Conservation (phyloP, 2,329 filamentous ascomycete species). For the Peltaster fructicola region DNA sequence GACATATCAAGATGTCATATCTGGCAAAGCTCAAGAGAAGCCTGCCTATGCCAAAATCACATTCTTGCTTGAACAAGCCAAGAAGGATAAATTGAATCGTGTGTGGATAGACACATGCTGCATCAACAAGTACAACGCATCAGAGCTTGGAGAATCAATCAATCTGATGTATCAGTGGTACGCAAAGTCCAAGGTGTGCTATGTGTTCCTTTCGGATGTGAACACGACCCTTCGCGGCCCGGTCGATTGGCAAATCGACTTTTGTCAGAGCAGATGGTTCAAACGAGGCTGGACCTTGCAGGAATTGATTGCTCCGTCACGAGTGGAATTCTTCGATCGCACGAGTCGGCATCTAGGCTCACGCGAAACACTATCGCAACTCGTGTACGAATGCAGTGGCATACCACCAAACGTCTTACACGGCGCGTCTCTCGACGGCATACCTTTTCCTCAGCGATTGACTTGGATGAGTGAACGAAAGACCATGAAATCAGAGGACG, state of each 20-base stretch:
- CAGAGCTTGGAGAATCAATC: slow-evolving; percentile 18
- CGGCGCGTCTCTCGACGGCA: too few species aligned
- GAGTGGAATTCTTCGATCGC: slow-evolving; percentile 4
- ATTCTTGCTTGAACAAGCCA: slow-evolving; percentile 9
- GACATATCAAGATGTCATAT: slow-evolving; percentile 10
- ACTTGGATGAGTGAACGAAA: too few species aligned
- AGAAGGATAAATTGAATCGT: slow-evolving; percentile 10
- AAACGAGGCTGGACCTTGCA: slow-evolving; percentile 6
- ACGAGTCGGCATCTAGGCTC: slow-evolving; percentile 7
- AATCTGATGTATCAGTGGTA: slow-evolving; percentile 17
- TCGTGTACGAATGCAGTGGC: slow-evolving; percentile 1
- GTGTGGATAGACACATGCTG: slow-evolving; percentile 22
- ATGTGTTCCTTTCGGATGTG: slow-evolving; percentile 17
- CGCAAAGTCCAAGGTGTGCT: slow-evolving; percentile 15
- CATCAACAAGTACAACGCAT: slow-evolving; percentile 18
- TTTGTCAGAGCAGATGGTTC: slow-evolving; percentile 4
- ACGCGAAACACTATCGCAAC: too few species aligned
- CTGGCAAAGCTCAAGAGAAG: too few species aligned
- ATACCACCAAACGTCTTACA: too few species aligned
- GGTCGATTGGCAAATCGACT: background rate
- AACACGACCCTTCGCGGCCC: too few species aligned
- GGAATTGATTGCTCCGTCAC: slow-evolving; percentile 6
- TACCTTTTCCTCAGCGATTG: too few species aligned
- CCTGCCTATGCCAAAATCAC: slow-evolving; percentile 14
- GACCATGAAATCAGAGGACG: too few species aligned